phyloP scores from a whole-genome alignment of 1,139 yeast genomes.

The Hanseniaspora gamundiae region DNA sequence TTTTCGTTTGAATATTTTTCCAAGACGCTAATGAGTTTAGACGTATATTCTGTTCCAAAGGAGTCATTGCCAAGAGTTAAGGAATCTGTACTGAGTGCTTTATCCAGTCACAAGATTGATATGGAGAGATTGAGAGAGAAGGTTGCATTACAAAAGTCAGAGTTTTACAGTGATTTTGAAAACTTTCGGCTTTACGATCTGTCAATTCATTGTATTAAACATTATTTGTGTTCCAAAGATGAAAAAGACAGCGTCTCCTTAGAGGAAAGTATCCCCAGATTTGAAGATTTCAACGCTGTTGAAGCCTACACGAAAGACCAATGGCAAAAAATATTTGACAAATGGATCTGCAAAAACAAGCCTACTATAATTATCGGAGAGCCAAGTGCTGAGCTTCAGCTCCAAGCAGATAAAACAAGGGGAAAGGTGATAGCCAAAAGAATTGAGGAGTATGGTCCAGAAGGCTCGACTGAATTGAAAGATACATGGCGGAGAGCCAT shows the following conservation, averaged over 20 bases:
- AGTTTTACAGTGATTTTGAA: too few relatives aligned
- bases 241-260: constrained; percentile 39
- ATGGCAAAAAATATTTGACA: constrained; percentile 45
- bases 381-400: constrained; percentile 44
- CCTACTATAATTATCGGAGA: constrained; percentile 48
- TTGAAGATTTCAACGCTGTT: constrained; percentile 44
- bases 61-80: constrained; percentile 40
- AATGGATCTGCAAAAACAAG: constrained; percentile 43
- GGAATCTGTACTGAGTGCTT: constrained; percentile 32
- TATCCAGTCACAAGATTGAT: constrained; percentile 46
- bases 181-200: constrained; percentile 26
- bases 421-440: constrained; percentile 38
- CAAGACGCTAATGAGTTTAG: constrained; percentile 39
- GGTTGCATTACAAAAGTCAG: constrained; percentile 34
- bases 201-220: constrained; percentile 50
- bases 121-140: constrained; percentile 45
- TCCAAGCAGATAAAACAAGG: constrained; percentile 35
- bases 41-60: constrained; percentile 59
- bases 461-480: constrained; percentile 44
- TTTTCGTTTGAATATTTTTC: constrained; percentile 50
- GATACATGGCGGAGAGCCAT: constrained; percentile 45
- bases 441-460: constrained; percentile 37
- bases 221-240: constrained; percentile 63
- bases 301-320: constrained; percentile 43
- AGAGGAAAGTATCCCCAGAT: constrained; percentile 36